These are phyloP conservation scores for Ministeria vibrans DNA, from an alignment of 78 protist genomes.

Conservation along the genomic window DNA sequence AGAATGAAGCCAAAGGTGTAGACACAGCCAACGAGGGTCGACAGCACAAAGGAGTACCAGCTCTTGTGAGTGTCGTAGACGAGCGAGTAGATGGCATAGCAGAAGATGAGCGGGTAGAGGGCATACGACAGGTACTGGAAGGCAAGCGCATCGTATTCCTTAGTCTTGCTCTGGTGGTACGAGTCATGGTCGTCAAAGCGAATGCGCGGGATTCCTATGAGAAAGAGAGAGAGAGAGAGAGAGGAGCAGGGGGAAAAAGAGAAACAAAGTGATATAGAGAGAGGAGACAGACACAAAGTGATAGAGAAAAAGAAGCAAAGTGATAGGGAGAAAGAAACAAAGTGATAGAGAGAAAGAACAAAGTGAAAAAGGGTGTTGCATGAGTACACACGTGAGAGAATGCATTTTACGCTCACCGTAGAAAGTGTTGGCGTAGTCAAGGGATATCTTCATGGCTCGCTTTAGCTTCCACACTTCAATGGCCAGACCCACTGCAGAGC, in stretches of 20 bases:
- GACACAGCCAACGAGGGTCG: conserved; percentile 21
- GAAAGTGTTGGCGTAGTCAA: conserved; percentile 86
- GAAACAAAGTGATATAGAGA: neutral
- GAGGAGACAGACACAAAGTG: neutral
- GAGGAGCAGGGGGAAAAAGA: neutral
- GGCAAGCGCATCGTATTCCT: neutral
- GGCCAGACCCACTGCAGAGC: conserved; percentile 54
- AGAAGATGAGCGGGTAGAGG: conserved; percentile 61
- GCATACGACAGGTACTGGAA: neutral
- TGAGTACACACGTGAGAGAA: neutral
- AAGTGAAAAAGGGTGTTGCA: neutral
- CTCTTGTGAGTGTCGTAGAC: conserved; percentile 69
- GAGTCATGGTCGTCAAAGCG: neutral
- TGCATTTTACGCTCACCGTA: too few relatives aligned
- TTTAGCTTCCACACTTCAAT: conserved; percentile 87
- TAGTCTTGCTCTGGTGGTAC: neutral
- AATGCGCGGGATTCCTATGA: neutral
- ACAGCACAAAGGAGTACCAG: conserved; percentile 37
- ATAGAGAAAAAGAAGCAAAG: neutral
- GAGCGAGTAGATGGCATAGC: conserved; percentile 76
- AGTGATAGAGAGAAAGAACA: too few relatives aligned
- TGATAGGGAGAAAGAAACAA: too few relatives aligned
- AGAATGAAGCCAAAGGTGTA: conserved; percentile 74
- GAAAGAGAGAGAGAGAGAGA: neutral
- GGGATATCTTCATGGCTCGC: conserved; percentile 55